A percentile compares a stretch with the other conserved stretches of the same genome.
phyloP scores from a whole-genome alignment of 2,329 filamentous ascomycete genomes.

The Calonectria pteridis region DNA sequence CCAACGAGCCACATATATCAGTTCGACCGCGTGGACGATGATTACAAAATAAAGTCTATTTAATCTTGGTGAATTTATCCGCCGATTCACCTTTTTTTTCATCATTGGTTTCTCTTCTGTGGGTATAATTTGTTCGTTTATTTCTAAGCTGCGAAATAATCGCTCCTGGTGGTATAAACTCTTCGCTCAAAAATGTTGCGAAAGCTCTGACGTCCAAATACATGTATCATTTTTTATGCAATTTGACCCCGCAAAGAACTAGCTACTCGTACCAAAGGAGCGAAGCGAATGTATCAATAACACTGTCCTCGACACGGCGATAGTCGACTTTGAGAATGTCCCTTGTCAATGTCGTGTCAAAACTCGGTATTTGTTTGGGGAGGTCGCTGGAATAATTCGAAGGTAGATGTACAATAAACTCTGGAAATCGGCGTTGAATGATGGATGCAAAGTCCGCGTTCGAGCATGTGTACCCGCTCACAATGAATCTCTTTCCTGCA shows the following conservation, averaged over 20 bases:
- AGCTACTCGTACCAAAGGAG: not conserved
- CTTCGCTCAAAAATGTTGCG: not conserved
- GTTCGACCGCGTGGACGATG: no score
- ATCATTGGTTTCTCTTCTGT: not conserved
- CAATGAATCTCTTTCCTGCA: not conserved
- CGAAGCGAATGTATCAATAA: not conserved
- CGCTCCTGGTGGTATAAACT: not conserved
- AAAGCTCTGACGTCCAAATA: not conserved
- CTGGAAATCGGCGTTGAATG: not conserved
- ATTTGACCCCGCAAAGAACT: not conserved
- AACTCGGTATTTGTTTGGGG: not conserved
- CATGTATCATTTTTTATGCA: not conserved
- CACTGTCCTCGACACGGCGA: not conserved
- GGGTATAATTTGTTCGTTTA: not conserved
- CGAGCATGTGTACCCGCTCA: not conserved
- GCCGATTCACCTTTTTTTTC: not conserved
- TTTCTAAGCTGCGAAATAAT: not conserved
- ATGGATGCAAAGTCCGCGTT: not conserved
- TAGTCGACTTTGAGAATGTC: not conserved
- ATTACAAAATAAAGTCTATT: no score
- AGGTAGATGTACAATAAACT: not conserved
- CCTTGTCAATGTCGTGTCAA: not conserved
- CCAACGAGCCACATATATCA: no score
- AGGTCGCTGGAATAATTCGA: not conserved
- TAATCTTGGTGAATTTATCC: no score